Evolutionary conservation across 371 early-diverging fungal species (phyloP).

Genomic region (Mucor irregularis): DNA sequence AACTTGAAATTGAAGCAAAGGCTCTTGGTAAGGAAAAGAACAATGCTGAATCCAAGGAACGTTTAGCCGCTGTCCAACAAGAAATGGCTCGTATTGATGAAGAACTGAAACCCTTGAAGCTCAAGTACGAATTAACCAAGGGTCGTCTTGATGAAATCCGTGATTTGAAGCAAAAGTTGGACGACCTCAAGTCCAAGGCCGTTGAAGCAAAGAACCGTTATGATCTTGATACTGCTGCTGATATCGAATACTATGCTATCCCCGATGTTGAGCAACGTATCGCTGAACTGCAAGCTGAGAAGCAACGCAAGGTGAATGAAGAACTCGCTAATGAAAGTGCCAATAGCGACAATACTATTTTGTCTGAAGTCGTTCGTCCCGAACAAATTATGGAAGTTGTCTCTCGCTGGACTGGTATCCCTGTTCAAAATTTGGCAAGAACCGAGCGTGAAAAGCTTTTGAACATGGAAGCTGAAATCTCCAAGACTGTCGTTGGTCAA

Average conservation of each 20-base stretch:
- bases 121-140: constrained; percentile 84
- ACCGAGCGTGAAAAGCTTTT: constrained; percentile 83
- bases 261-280: constrained; percentile 79
- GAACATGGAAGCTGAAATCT: constrained; percentile 75
- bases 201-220: constrained; percentile 83
- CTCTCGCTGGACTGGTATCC: constrained; percentile 89
- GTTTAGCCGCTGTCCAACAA: constrained; percentile 76
- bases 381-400: constrained; percentile 89
- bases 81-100: constrained; percentile 85
- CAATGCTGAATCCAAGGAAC: constrained; percentile 70
- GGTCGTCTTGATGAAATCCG: constrained; percentile 87
- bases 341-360: constrained; percentile 36
- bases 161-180: constrained; percentile 82
- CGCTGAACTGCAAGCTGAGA: constrained; percentile 51
- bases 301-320: constrained; percentile 62
- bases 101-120: constrained; percentile 85
- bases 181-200: constrained; percentile 83
- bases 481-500: constrained; percentile 85
- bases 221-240: constrained; percentile 75
- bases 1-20: constrained; percentile 94
- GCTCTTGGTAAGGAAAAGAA: constrained; percentile 94
- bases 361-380: constrained; percentile 84
- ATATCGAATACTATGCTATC: constrained; percentile 88
- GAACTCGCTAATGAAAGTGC: constrained; percentile 43
- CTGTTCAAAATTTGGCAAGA: constrained; percentile 75